Evolutionary conservation across 805 yeast species (phyloP).

Genomic region (Nakazawaea pomicola): DNA sequence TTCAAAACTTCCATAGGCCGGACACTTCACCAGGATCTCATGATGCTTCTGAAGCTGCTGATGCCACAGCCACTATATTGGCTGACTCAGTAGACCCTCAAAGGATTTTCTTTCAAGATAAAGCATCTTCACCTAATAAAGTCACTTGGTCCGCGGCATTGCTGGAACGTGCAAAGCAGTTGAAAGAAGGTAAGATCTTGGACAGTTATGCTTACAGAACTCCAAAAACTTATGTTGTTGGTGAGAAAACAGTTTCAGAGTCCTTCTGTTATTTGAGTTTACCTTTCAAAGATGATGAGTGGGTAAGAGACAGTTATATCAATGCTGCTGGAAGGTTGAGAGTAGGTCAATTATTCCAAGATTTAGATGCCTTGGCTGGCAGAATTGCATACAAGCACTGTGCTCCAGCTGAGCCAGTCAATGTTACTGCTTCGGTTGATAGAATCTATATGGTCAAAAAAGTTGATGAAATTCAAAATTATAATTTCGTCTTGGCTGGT

Average conservation of each 20-base stretch:
- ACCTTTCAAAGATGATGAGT: constrained; percentile 80
- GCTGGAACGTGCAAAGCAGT: constrained; percentile 63
- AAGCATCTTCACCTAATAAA: constrained; percentile 28
- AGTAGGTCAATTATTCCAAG: constrained; percentile 92
- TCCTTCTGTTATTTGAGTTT: constrained; percentile 66
- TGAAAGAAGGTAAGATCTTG: constrained; percentile 66
- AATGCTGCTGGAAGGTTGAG: constrained; percentile 89
- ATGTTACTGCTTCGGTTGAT: constrained; percentile 94
- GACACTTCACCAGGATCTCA: constrained; percentile 32
- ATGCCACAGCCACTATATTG: constrained; percentile 66
- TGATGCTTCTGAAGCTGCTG: constrained; percentile 60
- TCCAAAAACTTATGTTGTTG: constrained; percentile 65
- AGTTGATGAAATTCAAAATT: constrained; percentile 69
- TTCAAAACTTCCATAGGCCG: constrained; percentile 17
- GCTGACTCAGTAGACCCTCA: constrained; percentile 56
- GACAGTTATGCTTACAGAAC: constrained; percentile 68
- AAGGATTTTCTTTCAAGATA: constrained; percentile 26
- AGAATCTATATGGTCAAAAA: constrained; percentile 82
- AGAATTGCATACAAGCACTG: constrained; percentile 90
- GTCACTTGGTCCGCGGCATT: constrained; percentile 89
- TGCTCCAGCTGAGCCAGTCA: constrained; percentile 92
- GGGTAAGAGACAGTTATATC: constrained; percentile 82
- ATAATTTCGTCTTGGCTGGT: constrained; percentile 83
- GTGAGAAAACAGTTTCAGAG: constrained; percentile 71
- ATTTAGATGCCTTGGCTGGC: constrained; percentile 90